Evolutionary conservation across 139 green algal genomes (phyloP).

Genomic region (Coccomyxa sp.): DNA sequence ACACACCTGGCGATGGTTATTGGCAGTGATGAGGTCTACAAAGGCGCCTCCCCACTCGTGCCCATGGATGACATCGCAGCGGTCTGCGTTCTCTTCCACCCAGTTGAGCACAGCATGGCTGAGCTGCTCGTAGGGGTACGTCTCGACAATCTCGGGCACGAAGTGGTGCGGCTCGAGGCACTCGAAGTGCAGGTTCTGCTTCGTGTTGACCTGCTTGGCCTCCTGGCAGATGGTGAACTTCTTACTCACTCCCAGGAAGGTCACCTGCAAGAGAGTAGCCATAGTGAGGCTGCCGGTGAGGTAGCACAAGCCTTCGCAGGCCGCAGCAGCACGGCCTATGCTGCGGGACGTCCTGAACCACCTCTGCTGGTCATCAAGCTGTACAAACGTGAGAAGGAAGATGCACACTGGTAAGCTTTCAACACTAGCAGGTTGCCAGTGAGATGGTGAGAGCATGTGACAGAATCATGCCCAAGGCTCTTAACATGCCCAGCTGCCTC

Average conservation of each 20-base stretch:
- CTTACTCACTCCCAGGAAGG: conserved; percentile 3
- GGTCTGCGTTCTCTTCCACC: neutral
- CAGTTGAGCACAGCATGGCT: conserved; percentile 12
- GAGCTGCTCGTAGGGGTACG: conserved; percentile 15
- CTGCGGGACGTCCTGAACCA: too few species aligned
- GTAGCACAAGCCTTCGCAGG: neutral
- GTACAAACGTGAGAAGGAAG: too few species aligned
- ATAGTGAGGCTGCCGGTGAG: neutral
- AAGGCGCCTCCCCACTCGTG: conserved; percentile 22
- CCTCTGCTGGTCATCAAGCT: too few species aligned
- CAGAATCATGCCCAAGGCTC: too few species aligned
- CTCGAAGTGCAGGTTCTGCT: neutral
- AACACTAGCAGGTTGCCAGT: too few species aligned
- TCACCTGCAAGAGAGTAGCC: neutral
- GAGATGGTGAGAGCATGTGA: too few species aligned
- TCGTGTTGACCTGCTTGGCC: neutral
- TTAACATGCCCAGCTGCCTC: too few species aligned
- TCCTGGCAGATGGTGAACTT: neutral
- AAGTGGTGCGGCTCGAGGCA: conserved; percentile 14
- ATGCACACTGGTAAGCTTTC: too few species aligned
- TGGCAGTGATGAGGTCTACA: conserved; percentile 5
- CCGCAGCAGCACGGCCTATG: too few species aligned
- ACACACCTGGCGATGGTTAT: neutral
- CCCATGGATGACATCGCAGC: conserved; percentile 14
- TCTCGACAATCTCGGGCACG: conserved; percentile 13